Conservation (phyloP, 768 basidiomycete genomes). For the Russula dissimulans region DNA sequence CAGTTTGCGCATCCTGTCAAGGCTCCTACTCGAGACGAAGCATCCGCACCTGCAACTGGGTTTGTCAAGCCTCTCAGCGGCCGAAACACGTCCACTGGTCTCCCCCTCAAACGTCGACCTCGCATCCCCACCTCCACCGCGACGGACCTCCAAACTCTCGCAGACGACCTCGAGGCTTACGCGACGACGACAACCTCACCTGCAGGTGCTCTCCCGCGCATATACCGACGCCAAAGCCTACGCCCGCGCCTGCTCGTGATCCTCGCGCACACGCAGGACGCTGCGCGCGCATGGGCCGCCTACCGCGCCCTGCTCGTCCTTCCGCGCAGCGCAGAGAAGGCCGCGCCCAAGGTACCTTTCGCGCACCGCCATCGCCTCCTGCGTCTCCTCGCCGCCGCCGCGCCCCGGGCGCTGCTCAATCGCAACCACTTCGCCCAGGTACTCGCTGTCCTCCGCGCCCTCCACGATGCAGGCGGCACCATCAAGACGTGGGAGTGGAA, state of each 20-base stretch:
- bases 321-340: conserved; percentile 1
- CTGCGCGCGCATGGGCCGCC: conserved; percentile 33
- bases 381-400: conserved; percentile 42
- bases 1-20: neutral
- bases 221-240: neutral
- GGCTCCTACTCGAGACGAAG: neutral
- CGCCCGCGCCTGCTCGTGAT: conserved; percentile 2
- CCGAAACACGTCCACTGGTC: conserved; percentile 4
- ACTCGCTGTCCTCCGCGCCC: conserved; percentile 52
- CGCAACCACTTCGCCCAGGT: conserved; percentile 54
- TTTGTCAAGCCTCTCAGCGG: conserved; percentile 9
- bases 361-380: conserved; percentile 51
- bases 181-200: neutral
- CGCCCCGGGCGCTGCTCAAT: conserved; percentile 39
- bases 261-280: conserved; percentile 10
- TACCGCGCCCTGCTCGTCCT: conserved; percentile 30
- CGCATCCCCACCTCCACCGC: conserved; percentile 1
- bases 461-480: conserved; percentile 45
- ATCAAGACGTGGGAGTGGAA: conserved; percentile 70
- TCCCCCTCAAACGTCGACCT: conserved; percentile 6
- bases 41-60: neutral
- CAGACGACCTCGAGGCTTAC: conserved; percentile 10
- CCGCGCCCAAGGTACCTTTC: conserved; percentile 23
- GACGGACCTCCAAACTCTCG: conserved; percentile 7
- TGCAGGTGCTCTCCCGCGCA: neutral